Percentiles rank a stretch among this genome's conserved stretches.
Evolutionary conservation across 2,329 filamentous ascomycete genomes (phyloP).

Genomic region (Zasmidium cellare): DNA sequence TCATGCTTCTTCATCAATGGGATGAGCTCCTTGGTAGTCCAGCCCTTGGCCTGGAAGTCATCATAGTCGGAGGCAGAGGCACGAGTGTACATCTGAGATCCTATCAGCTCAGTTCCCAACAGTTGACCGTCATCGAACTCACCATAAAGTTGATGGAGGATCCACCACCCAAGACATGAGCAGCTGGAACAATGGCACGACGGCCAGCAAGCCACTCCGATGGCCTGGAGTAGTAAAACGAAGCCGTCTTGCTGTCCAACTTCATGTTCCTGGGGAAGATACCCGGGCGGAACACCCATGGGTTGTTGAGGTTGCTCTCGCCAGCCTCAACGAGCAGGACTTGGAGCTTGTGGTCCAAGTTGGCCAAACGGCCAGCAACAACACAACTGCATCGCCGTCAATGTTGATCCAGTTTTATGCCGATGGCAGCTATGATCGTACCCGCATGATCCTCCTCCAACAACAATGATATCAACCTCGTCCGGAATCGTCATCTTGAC

Average conservation of each 20-base stretch:
- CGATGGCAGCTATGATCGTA: constrained; percentile 36
- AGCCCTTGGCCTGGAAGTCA: constrained; percentile 78
- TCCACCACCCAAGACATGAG: constrained; percentile 63
- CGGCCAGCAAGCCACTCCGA: constrained; percentile 71
- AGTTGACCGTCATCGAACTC: constrained; percentile 9
- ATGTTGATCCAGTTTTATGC: constrained; percentile 2
- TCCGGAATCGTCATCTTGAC: constrained; percentile 64
- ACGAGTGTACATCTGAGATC: constrained; percentile 66
- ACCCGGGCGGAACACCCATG: constrained; percentile 73
- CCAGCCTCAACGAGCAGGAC: constrained; percentile 71
- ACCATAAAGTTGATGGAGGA: constrained; percentile 79
- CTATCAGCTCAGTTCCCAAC: constrained; percentile 4
- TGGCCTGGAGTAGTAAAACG: constrained; percentile 76
- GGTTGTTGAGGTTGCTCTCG: constrained; percentile 74
- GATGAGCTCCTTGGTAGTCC: constrained; percentile 72
- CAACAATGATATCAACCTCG: constrained; percentile 79
- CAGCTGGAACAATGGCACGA: constrained; percentile 72
- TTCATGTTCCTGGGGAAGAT: constrained; percentile 79
- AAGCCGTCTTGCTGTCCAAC: constrained; percentile 76
- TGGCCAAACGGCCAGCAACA: constrained; percentile 62
- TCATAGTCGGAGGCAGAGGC: constrained; percentile 73
- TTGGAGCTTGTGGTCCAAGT: constrained; percentile 71
- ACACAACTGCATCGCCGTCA: constrained; percentile 45
- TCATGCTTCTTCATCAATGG: constrained; percentile 80
- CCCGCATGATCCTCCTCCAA: constrained; percentile 71